Base-by-base conservation (phyloP, 2,329 filamentous ascomycete species). In the Fusarium solani-melongenae region DNA sequence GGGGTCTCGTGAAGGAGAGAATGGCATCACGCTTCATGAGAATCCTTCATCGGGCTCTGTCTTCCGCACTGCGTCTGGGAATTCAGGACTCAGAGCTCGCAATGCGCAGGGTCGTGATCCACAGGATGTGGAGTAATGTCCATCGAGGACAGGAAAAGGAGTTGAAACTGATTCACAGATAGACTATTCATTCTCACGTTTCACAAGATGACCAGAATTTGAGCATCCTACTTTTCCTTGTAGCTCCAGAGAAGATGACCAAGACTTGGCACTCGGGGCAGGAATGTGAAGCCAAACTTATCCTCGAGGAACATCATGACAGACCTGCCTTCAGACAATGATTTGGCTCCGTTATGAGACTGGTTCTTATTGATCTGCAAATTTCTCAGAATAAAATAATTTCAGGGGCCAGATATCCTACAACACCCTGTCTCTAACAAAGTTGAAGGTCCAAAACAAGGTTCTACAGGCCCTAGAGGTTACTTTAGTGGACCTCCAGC, bases 1-100 rank as follows among this genome's bases (percentile, higher is more conserved):
- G 2, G 60, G 33, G 0, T 55, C 63, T n/a, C 10, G 27, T 9
- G 27, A 31, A 6, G 68, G 51, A 15, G 55, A 58, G 11, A 29
- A 69, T 27, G 71, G 60, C 2, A 31, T 88, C 24, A 74, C 82
- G n/a, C 72, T 89, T 41, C 84, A 88, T 68, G 81, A 86, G 29
- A 76, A 89, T 71, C 86, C 87, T 1, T 91, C 90, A 2, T 91
- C 90, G 6, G 91, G 88, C 2, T 92, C 90, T 0, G 90, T 92
- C 0, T 92, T 92, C 71, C 84, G 87, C 10, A 92, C 90, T 1
- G 86, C 34, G 0, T 76, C 73, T 20, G 70, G 63, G 11, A 65
- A 63, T 11, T 69, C 61, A 2, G 64, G 64, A 5, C 53, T 76
- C n/a, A 66, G 75, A 17, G 64, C 22, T 22, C 61, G 71, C 12